Evolutionary conservation across 208 protist genomes (phyloP).

Genomic region (Crithidia mellificae): DNA sequence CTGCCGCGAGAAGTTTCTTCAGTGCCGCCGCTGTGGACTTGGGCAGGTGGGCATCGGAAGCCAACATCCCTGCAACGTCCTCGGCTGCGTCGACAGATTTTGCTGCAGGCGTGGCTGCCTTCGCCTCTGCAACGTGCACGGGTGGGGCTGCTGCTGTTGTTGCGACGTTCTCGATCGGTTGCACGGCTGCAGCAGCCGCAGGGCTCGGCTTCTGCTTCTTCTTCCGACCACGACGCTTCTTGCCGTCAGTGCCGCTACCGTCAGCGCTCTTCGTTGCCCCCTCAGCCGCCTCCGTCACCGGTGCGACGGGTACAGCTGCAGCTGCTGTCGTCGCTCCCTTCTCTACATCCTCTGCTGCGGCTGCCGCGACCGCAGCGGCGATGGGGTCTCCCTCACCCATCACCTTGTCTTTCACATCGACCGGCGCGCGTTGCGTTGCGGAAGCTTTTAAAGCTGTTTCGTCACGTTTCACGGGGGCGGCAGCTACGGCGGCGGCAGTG

Average conservation of each 20-base stretch:
- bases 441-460: too few species aligned
- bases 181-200: not conserved
- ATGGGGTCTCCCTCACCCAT: too few species aligned
- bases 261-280: not conserved
- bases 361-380: too few species aligned
- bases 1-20: constrained; percentile 4
- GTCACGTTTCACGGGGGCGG: too few species aligned
- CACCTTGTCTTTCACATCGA: too few species aligned
- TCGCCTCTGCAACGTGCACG: too few species aligned
- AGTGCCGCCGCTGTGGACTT: constrained; percentile 3
- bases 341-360: too few species aligned
- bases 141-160: not conserved
- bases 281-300: not conserved
- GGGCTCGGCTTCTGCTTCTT: not conserved
- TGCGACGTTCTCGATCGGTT: not conserved
- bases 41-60: not conserved
- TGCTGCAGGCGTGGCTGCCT: too few species aligned
- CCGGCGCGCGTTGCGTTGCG: too few species aligned
- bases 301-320: not conserved
- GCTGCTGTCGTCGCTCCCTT: too few species aligned
- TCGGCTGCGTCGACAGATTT: too few species aligned
- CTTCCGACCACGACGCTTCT: constrained; percentile 6
- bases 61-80: too few species aligned
- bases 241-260: not conserved
- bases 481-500: not conserved